Evolutionary conservation across 257 asterid species (phyloP).

Genomic region (Salvia hispanica): DNA sequence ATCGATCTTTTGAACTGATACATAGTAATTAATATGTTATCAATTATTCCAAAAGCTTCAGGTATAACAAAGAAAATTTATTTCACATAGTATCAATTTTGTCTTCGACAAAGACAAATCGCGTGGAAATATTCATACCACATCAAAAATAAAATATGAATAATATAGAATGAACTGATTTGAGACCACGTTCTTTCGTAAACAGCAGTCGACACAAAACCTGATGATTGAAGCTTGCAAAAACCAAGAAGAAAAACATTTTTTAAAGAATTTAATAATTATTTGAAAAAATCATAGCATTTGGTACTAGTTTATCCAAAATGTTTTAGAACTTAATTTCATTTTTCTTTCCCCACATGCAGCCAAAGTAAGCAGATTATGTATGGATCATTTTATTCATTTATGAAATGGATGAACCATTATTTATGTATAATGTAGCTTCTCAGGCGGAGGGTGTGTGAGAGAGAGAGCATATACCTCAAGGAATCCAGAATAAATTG

Average conservation of each 20-base stretch:
- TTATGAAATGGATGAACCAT: conserved; percentile 6
- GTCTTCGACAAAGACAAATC: conserved; percentile 20
- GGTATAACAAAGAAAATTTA: neutral
- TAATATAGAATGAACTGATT: neutral
- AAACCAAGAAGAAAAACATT: too few relatives aligned
- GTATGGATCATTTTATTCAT: conserved; percentile 1
- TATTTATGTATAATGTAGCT: neutral
- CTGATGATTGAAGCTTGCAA: neutral
- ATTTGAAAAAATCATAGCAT: neutral
- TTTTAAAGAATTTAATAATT: neutral
- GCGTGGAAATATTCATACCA: neutral
- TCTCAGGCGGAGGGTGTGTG: neutral
- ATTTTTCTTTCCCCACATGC: conserved; percentile 12
- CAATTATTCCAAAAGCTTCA: neutral
- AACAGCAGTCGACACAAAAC: neutral
- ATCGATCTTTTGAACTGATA: conserved; percentile 6
- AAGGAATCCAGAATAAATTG: conserved; percentile 90
- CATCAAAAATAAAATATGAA: neutral
- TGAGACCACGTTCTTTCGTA: neutral
- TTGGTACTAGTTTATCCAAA: too few relatives aligned
- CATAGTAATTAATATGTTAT: neutral
- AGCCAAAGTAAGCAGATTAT: conserved; percentile 16
- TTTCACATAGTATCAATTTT: neutral
- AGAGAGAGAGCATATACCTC: conserved; percentile 56
- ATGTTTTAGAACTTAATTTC: too few relatives aligned